Evolutionary conservation across 805 yeast species (phyloP), one percentile per base, ranked within the genome.

Genomic region (Metschnikowia koreensis): DNA sequence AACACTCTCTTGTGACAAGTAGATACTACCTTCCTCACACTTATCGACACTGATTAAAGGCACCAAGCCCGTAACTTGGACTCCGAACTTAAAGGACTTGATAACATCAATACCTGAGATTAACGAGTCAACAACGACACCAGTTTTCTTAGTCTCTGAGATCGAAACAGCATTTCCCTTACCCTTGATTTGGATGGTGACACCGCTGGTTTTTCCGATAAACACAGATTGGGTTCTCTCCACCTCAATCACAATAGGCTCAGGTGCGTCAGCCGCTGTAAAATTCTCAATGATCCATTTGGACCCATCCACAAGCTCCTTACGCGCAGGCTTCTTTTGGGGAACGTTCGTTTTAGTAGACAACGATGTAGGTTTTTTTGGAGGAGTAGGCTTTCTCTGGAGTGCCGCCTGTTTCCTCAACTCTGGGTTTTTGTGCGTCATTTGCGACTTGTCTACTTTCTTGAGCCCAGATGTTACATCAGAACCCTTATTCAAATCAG

Each of bases 401-500:
- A 73, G 62, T 1, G 75, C 66, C 2, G 81, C 77, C 2, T 83
- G 77, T 10, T 74, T 79, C 62, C 97, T 86, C 60, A 92, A 75
- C 44, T 76, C 84, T 1, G 97, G 96, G 68, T 91, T 89, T 71
- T 90, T 91, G 70, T 90, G 97, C 22, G 97, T 90, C 91, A 89
- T 89, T 70, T 91, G 89, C 8, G 96, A 86, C 73, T 84, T 89
- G 60, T 92, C 97, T 38, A 93, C 97, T 67, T 93, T 93, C 67
- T 87, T 90, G 59, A 94, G 81, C 12, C 91, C 89, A 36, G 91
- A 76, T 1, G 98, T 92, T 62, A 94, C 86, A 43, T 71, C 74
- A 59, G 84, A 88, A 54, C 99, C 99, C 73, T 86, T 80, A 72
- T 86, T 91, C 58, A 94, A 76, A 59, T 88, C 96, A n/a, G 89